These are phyloP conservation scores for Coffea canephora DNA, from an alignment of 257 asterid genomes.

Conservation along the genomic window DNA sequence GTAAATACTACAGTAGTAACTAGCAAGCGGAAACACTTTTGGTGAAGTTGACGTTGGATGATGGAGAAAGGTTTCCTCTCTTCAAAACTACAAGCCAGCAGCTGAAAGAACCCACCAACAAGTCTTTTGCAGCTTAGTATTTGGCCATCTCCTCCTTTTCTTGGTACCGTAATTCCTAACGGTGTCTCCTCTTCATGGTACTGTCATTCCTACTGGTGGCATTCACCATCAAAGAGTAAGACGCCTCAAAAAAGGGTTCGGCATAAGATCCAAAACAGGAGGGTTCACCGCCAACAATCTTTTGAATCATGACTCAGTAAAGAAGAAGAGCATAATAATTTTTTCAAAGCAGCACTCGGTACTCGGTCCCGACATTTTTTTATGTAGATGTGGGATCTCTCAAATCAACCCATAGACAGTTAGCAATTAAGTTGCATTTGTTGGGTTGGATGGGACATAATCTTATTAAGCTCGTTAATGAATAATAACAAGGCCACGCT, in stretches of 20 bases:
- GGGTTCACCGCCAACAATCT: background rate
- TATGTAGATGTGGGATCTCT: background rate
- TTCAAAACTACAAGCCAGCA: background rate
- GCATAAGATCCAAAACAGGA: too few relatives aligned
- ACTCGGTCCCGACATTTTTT: background rate
- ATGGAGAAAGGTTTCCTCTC: background rate
- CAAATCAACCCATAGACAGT: background rate
- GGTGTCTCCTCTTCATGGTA: background rate
- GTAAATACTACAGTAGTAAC: too few relatives aligned
- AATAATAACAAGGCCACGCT: background rate
- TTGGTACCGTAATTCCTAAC: background rate
- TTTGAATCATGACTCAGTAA: background rate
- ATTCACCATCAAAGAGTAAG: too few relatives aligned
- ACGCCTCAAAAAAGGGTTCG: too few relatives aligned
- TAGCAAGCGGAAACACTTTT: background rate
- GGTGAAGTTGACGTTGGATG: background rate
- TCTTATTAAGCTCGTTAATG: background rate
- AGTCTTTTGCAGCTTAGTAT: background rate
- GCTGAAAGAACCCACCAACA: background rate
- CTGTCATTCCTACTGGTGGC: background rate
- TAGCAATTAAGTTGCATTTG: background rate
- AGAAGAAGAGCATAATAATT: background rate
- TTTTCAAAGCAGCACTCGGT: background rate
- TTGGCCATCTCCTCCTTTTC: background rate
- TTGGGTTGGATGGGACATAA: constrained; percentile 1